Conservation (phyloP, 768 basidiomycete species). For the Agaricus sinodeliciosus region DNA sequence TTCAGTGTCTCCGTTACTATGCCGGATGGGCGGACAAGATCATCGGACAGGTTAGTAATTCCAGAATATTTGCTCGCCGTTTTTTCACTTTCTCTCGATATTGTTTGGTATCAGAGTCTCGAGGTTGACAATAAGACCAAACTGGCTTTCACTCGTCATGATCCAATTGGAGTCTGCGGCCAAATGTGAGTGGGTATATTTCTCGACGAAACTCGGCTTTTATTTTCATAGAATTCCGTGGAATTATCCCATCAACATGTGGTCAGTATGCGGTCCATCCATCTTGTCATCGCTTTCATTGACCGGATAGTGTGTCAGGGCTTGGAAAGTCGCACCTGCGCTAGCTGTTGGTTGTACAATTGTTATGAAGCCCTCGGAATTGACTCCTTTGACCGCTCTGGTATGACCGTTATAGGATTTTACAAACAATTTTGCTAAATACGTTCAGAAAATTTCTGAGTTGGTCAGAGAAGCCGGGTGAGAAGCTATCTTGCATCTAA, state of each 20-base stretch:
- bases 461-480: conserved; percentile 82
- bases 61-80: background rate
- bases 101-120: conserved; percentile 42
- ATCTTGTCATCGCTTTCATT: background rate
- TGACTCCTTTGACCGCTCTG: conserved; percentile 79
- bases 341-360: conserved; percentile 89
- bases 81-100: background rate
- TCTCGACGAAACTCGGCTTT: conserved; percentile 1
- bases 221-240: conserved; percentile 63
- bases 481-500: conserved; percentile 13
- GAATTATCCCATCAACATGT: conserved; percentile 91
- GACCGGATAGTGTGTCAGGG: conserved; percentile 29
- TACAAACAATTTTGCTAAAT: conserved; percentile 7
- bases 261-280: conserved; percentile 31
- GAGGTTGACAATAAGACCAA: conserved; percentile 79
- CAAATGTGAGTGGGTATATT: conserved; percentile 58
- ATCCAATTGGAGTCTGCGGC: conserved; percentile 91
- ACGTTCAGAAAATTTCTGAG: conserved; percentile 67
- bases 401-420: conserved; percentile 29
- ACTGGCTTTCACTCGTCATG: conserved; percentile 79
- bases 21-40: conserved; percentile 98
- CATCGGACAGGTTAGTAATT: conserved; percentile 60
- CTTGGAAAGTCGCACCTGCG: conserved; percentile 93
- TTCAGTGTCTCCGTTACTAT: conserved; percentile 82
- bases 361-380: conserved; percentile 91